Base-by-base conservation (phyloP, 2,329 filamentous ascomycete genomes). In the Fusarium decemcellulare region DNA sequence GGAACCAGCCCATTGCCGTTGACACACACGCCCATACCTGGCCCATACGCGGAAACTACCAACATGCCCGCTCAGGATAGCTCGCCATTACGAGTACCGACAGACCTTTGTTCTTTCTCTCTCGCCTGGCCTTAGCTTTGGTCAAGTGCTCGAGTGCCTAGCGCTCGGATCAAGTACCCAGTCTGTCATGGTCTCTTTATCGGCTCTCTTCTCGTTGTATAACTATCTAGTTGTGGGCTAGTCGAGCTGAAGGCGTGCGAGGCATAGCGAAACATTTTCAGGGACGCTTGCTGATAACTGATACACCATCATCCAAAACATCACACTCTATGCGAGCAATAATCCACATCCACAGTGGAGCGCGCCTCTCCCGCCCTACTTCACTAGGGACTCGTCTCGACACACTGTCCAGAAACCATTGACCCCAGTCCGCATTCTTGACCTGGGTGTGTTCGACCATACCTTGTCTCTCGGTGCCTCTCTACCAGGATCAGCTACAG, bases 391-490 rank as follows among this genome's bases (percentile, higher is more conserved):
- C 46, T 64, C 67, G 77, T 78, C 76, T 64, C 69, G 74, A 78
- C 67, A 51, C 48, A 46, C 54, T 23, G 40, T 36, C 47, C 40
- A 57, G 47, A 44, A 50, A 39, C 61, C 52, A 57, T 63, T 56
- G 50, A 61, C 54, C 70, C 71, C 63, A 77, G 78, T 78, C 78
- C 74, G 72, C 78, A 77, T 77, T 72, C 73, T 75, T 73, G 72
- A 71, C 63, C 71, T 76, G 66, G 70, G 52, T 57, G 47, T 48
- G 46, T 46, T 61, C 55, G 64, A 63, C 63, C 70, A 73, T 72
- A 73, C 61, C 52, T 59, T 80, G 75, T 81, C 76, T 82, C 80
- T 78, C 76, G 73, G 75, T 70, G 64, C 73, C 75, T 77, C 74
- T 74, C 63, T 70, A 70, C 65, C 63, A 70, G 68, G 61, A 74